Evolutionary conservation across 2,329 filamentous ascomycete genomes (phyloP), one percentile per base, ranked within the genome.

Genomic region (Hyphodiscus sp.): DNA sequence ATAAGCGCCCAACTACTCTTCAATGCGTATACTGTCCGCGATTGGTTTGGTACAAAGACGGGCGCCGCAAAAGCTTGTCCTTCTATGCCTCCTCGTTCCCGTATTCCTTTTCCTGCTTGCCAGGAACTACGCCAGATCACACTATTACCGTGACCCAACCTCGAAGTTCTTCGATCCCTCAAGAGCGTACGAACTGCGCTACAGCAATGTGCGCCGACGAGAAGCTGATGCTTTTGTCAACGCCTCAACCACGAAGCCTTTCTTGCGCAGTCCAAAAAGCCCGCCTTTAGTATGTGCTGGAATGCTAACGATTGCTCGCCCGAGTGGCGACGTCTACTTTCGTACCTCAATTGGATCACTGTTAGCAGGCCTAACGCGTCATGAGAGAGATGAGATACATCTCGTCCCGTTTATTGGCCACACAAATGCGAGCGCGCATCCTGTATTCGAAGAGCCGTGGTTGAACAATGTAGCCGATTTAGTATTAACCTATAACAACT

Each of bases 391-490:
- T 33, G n/a, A 23, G 19, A 52, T 52, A 23, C 20, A 48, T 29
- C 30, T 52, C 13, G 41, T 52, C 16, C 44, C 50, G 8, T 52
- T 52, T 33, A 52, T 52, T 30, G 50, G n/a, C 16, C 50, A 52
- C 33, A 47, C 50, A 19, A 43, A 52, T 43, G 33, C 50, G 10
- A 38, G 26, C 19, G 15, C 16, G 33, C 50, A 52, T 52, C 50
- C 50, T 18, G 26, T 30, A 44, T 52, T 42, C 45, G 20, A 20
- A 18, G 50, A 52, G 29, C 10, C 19, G 10, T 52, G 50, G 50
- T 18, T 52, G 45, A 4, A 20, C 7, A 52, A 52, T 33, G 44
- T 52, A 13, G 50, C 50, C 13, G 50, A 52, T 30, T 18, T 18
- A 15, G 41, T 52, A 15, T 20, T 52, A 16, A 52, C 50, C 9